Evolutionary conservation across 805 yeast species (phyloP).

Genomic region (Candida maesae): DNA sequence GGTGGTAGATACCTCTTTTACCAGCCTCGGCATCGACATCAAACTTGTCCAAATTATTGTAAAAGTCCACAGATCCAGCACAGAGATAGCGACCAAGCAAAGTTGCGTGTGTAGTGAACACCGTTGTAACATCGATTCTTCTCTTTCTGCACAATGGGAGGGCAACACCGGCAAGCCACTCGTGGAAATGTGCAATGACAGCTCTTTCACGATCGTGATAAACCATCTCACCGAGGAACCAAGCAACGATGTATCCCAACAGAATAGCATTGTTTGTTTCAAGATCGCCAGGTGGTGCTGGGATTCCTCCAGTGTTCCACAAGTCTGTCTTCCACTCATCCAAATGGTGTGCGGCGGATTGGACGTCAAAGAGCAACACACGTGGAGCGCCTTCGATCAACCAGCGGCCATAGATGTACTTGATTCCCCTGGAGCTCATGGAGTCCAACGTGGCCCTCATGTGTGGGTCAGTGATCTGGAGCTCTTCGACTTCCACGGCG

Average conservation of each 20-base stretch:
- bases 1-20: conserved; percentile 92
- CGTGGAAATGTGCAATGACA: conserved; percentile 91
- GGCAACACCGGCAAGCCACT: conserved; percentile 97
- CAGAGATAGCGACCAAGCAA: conserved; percentile 90
- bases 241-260: conserved; percentile 89
- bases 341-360: conserved; percentile 64
- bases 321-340: conserved; percentile 94
- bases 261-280: conserved; percentile 93
- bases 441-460: conserved; percentile 64
- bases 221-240: conserved; percentile 96
- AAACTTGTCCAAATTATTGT: conserved; percentile 81
- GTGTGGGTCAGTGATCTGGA: conserved; percentile 51
- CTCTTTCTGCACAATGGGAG: conserved; percentile 89
- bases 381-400: conserved; percentile 96
- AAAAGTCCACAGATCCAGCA: conserved; percentile 95
- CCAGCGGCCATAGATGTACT: conserved; percentile 91
- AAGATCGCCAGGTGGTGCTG: conserved; percentile 82
- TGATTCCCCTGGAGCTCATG: conserved; percentile 79
- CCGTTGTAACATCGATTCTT: conserved; percentile 88
- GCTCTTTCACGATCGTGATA: conserved; percentile 81
- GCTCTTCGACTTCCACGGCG: conserved; percentile 76
- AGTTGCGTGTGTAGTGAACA: conserved; percentile 97
- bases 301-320: conserved; percentile 90
- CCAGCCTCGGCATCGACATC: conserved; percentile 99
- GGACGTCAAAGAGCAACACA: conserved; percentile 81